These are phyloP conservation scores for Dysphania ambrosioides DNA, from an alignment of 148 eudicot genomes.

Conservation along the genomic window DNA sequence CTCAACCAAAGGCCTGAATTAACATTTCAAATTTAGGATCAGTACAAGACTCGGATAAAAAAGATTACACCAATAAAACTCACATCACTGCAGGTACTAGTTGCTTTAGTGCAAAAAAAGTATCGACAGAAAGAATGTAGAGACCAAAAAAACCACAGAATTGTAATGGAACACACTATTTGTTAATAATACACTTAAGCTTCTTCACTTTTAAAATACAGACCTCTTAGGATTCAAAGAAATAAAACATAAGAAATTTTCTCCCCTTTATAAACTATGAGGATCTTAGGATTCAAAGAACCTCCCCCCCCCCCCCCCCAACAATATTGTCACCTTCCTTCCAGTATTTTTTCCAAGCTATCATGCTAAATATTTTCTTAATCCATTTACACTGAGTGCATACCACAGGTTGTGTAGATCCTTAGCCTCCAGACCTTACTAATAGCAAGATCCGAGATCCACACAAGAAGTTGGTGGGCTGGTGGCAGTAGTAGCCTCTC, in stretches of 20 bases:
- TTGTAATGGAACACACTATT: neutral
- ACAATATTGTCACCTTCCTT: neutral
- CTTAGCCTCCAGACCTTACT: neutral
- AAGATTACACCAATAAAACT: neutral
- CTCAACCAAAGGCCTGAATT: constrained; percentile 74
- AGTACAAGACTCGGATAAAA: neutral
- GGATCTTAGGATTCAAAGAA: neutral
- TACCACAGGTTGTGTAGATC: neutral
- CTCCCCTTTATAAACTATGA: no score
- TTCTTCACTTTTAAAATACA: no score
- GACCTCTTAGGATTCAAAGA: neutral
- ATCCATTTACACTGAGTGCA: neutral
- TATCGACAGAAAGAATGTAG: neutral
- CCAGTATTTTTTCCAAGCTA: neutral
- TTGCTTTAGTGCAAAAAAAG: neutral
- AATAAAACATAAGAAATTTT: no score
- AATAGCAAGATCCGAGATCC: neutral
- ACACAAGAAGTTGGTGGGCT: neutral
- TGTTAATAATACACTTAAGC: neutral
- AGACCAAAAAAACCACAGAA: neutral
- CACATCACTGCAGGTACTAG: neutral
- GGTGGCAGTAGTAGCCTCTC: neutral
- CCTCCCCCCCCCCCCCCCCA: no score
- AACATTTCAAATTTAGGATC: neutral
- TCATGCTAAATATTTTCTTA: neutral